Conservation (phyloP, 1,284 basidiomycete genomes). For the Leccinum griseonigrum region DNA sequence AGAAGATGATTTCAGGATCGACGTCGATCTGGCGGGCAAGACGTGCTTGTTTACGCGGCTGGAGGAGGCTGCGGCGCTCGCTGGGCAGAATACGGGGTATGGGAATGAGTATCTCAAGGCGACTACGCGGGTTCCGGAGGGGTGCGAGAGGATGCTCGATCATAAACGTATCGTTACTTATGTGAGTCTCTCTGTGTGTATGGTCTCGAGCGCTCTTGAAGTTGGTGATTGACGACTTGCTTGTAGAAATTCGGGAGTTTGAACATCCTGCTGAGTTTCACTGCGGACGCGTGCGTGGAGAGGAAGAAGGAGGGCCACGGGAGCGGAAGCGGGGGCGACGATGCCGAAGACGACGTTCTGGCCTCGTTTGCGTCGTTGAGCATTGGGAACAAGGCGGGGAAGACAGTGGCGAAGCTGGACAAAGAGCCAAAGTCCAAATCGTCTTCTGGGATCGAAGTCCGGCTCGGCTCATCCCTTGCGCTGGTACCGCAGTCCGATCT, state of each 20-base stretch:
- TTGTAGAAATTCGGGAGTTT: constrained; percentile 33
- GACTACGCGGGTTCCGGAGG: constrained; percentile 24
- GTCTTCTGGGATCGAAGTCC: constrained; percentile 14
- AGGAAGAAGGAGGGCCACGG: neutral
- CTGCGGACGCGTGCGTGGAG: constrained; percentile 32
- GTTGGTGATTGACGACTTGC: neutral
- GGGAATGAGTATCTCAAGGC: constrained; percentile 36
- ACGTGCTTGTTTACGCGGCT: constrained; percentile 34
- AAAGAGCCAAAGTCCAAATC: neutral
- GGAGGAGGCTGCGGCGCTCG: constrained; percentile 16
- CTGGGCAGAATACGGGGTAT: constrained; percentile 25
- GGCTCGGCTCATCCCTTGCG: constrained; percentile 11
- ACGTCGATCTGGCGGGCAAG: constrained; percentile 31
- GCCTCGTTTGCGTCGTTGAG: constrained; percentile 29
- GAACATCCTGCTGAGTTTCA: constrained; percentile 33
- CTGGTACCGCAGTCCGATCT: constrained; percentile 36
- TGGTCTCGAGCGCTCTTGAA: neutral
- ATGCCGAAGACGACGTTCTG: constrained; percentile 26
- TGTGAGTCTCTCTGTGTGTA: constrained; percentile 30
- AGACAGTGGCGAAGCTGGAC: constrained; percentile 1
- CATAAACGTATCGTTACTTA: constrained; percentile 39
- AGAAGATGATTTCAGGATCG: constrained; percentile 35
- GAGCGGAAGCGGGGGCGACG: neutral
- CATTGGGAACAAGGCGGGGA: constrained; percentile 9
- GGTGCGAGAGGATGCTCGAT: constrained; percentile 32